Conservation (phyloP, 345 rosid genomes). For the Eutrema japonicum region DNA sequence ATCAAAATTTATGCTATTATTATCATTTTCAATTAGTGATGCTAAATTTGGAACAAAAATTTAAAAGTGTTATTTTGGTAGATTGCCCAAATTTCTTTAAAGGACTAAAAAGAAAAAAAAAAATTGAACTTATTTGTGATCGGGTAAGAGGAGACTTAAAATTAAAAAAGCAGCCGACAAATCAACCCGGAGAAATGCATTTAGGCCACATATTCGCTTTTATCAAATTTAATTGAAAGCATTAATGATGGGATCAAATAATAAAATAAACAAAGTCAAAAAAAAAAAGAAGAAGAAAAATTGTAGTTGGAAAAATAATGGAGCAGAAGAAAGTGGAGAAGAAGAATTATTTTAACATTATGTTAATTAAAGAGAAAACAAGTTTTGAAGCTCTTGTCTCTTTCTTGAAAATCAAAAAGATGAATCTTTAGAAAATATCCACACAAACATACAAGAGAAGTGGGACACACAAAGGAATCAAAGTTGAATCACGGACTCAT, state of each 20-base stretch:
- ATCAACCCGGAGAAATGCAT: constrained; percentile 26
- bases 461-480: constrained; percentile 35
- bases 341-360: constrained; percentile 30
- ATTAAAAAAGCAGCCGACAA: constrained; percentile 15
- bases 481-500: constrained; percentile 39
- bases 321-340: constrained; percentile 32
- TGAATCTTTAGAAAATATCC: not conserved
- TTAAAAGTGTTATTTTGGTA: too few species aligned
- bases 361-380: constrained; percentile 42
- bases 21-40: too few species aligned
- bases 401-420: constrained; percentile 23
- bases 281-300: not conserved
- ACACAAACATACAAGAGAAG: constrained; percentile 3
- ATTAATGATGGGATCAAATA: constrained; percentile 12
- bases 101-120: not conserved
- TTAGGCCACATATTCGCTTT: constrained; percentile 24
- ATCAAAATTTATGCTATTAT: too few species aligned
- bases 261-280: constrained; percentile 19
- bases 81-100: too few species aligned
- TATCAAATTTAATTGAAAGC: not conserved
- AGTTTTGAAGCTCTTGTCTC: constrained; percentile 28
- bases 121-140: not conserved
- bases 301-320: constrained; percentile 36
- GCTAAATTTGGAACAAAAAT: too few species aligned
- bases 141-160: not conserved